Evolutionary conservation across 495 filamentous ascomycete species (phyloP), one percentile per base, ranked within the genome.

Genomic region (Lasiosphaeriaceae sp.): DNA sequence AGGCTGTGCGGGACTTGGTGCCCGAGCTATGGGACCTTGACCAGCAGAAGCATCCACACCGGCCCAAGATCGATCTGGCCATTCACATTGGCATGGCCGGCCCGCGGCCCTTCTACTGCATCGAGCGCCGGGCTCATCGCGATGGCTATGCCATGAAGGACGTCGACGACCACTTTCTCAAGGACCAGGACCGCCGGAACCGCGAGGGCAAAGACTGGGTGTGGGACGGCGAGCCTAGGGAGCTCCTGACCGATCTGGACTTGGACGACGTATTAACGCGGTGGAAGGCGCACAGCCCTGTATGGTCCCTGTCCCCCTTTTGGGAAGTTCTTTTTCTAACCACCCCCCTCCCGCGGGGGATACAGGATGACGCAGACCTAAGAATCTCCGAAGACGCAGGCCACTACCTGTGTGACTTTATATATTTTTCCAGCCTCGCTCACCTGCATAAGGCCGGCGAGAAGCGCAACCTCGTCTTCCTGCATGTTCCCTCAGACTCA

Each of bases 61-160:
- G 20, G 20, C 63, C 52, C 52, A 77, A 74, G 43, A 80, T 86
- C 20, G 87, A 91, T 68, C 69, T 86, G 20, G 77, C 86, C 12
- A 70, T 96, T 5, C 89, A 93, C 66, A 87, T 96, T 55, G 91
- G 91, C 37, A 89, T 95, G 76, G 89, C 90, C 0, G 81, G 87
- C 0, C 85, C 86, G 26, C 74, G 87, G 20, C 71, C 68, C 0
- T 84, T 82, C 54, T 95, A 90, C 67, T 81, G 81, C 1, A 71
- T 93, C 4, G 91, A 96, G 66, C 74, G 80, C 8, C 73, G 80
- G 8, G 90, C 83, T 2, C 87, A 91, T 47, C 77, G 88, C n/a
- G 84, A 88, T 57, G 85, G 85, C n/a, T 96, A 95, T 64, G 65
- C 67, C 26, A 82, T 83, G 66, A 74, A 75, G 31, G 91, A 95